phyloP scores from a whole-genome alignment of 768 basidiomycete genomes.

The Sarcodon sp. region DNA sequence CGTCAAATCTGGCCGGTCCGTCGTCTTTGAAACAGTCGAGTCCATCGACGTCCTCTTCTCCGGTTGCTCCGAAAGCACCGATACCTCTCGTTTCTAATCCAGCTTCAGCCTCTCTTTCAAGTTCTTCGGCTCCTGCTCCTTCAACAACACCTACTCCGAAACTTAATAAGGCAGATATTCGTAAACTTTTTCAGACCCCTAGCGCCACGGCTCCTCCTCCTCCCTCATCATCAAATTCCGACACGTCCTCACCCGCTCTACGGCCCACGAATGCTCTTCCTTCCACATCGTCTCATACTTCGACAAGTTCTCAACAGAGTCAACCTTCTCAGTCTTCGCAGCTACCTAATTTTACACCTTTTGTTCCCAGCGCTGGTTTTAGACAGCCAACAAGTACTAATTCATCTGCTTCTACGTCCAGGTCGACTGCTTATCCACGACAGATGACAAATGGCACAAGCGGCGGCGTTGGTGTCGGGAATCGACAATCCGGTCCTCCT shows the following conservation, averaged over 20 bases:
- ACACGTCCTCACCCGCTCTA: constrained; percentile 36
- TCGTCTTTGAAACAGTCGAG: constrained; percentile 25
- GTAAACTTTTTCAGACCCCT: constrained; percentile 47
- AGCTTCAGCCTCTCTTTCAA: constrained; percentile 7
- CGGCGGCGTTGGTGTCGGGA: constrained; percentile 33
- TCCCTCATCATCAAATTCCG: constrained; percentile 22
- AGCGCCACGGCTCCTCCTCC: constrained; percentile 11
- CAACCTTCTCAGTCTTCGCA: constrained; percentile 23
- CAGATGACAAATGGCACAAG: constrained; percentile 53
- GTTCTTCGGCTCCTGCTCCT: constrained; percentile 19
- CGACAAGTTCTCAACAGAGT: constrained; percentile 14
- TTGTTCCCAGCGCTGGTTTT: constrained; percentile 4
- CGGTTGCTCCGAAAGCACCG: constrained; percentile 3
- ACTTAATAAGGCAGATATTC: constrained; percentile 35
- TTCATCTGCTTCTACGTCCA: constrained; percentile 20
- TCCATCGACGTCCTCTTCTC: constrained; percentile 9
- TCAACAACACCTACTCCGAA: constrained; percentile 12
- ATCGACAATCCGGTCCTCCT: constrained; percentile 26
- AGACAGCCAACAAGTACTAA: constrained; percentile 8
- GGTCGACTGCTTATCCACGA: constrained; percentile 56
- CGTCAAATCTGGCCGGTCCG: constrained; percentile 6
- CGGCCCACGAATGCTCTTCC: constrained; percentile 47
- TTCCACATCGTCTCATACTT: constrained; percentile 24
- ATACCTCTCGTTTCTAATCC: constrained; percentile 4
- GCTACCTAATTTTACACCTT: constrained; percentile 3